Evolutionary conservation across 1,139 yeast genomes (phyloP).

Genomic region (Saccharomyces hybrid): DNA sequence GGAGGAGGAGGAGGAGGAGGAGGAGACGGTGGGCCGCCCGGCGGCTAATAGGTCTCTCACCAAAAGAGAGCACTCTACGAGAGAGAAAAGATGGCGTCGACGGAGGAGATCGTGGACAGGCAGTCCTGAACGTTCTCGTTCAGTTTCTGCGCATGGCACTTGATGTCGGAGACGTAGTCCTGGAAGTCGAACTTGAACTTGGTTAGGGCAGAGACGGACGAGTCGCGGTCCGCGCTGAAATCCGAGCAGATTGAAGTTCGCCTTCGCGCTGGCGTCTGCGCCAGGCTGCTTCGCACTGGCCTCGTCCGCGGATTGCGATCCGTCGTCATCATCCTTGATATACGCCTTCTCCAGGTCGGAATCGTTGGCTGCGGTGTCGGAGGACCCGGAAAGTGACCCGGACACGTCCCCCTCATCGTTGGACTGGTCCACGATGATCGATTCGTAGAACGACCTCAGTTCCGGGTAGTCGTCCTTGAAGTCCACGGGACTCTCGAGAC

Average conservation of each 20-base stretch:
- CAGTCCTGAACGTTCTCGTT: constrained; percentile 28
- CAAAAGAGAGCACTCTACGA: constrained; percentile 19
- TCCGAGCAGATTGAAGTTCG: constrained; percentile 5
- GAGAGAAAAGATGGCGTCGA: constrained; percentile 20
- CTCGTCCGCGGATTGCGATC: not conserved
- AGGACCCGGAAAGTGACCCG: constrained; percentile 1
- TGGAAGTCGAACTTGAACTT: constrained; percentile 21
- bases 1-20: not conserved
- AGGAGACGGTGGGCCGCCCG: not conserved
- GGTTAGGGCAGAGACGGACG: constrained; percentile 4
- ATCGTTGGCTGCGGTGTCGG: not conserved
- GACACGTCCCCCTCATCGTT: constrained; percentile 9
- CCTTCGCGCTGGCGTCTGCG: not conserved
- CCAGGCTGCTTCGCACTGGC: not conserved
- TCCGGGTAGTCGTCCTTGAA: constrained; percentile 26
- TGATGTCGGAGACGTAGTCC: constrained; percentile 20
- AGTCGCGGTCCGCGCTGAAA: constrained; percentile 5
- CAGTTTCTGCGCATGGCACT: constrained; percentile 12
- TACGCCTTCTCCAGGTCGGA: constrained; percentile 3
- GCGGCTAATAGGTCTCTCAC: constrained; percentile 3
- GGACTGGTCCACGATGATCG: constrained; percentile 10
- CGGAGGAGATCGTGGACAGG: constrained; percentile 24
- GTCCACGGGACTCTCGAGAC: constrained; percentile 20
- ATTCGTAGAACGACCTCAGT: constrained; percentile 24
- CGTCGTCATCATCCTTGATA: constrained; percentile 7